Percentiles rank a stretch among this genome's conserved stretches.
Conservation (phyloP, 2,329 filamentous ascomycete species). For the Hortaea sp. region DNA sequence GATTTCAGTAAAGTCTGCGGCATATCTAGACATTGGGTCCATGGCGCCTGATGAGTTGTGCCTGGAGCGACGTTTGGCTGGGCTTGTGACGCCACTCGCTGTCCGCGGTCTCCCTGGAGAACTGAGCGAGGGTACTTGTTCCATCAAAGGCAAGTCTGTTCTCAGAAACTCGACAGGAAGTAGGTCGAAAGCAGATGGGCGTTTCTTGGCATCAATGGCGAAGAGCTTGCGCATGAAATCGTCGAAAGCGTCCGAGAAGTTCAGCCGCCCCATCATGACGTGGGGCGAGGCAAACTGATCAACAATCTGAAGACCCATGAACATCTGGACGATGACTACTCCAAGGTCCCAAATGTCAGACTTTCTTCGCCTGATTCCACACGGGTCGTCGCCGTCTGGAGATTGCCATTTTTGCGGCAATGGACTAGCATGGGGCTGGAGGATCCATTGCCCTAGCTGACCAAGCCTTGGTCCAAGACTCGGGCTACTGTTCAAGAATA, state of each 20-base stretch:
- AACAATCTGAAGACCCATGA: conserved; percentile 71
- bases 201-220: conserved; percentile 70
- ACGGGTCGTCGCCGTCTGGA: conserved; percentile 6
- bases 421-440: conserved; percentile 62
- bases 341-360: conserved; percentile 95
- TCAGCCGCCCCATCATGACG: conserved; percentile 59
- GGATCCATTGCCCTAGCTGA: conserved; percentile 4
- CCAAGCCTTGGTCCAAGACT: conserved; percentile 48
- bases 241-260: conserved; percentile 63
- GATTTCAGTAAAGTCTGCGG: conserved; percentile 82
- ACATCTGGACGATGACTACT: conserved; percentile 84
- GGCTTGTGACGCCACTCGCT: conserved; percentile 11
- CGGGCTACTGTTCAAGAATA: conserved; percentile 14
- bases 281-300: conserved; percentile 71
- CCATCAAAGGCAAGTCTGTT: conserved; percentile 36
- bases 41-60: conserved; percentile 21
- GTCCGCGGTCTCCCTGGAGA: neutral
- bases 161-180: conserved; percentile 48
- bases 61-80: conserved; percentile 18
- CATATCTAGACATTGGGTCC: conserved; percentile 58
- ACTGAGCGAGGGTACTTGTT: conserved; percentile 8
- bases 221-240: conserved; percentile 80
- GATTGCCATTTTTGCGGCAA: conserved; percentile 23
- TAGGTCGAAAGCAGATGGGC: conserved; percentile 70
- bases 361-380: conserved; percentile 46